These are phyloP conservation scores for Salix suchowensis DNA, from an alignment of 345 rosid species.

Conservation along the genomic window DNA sequence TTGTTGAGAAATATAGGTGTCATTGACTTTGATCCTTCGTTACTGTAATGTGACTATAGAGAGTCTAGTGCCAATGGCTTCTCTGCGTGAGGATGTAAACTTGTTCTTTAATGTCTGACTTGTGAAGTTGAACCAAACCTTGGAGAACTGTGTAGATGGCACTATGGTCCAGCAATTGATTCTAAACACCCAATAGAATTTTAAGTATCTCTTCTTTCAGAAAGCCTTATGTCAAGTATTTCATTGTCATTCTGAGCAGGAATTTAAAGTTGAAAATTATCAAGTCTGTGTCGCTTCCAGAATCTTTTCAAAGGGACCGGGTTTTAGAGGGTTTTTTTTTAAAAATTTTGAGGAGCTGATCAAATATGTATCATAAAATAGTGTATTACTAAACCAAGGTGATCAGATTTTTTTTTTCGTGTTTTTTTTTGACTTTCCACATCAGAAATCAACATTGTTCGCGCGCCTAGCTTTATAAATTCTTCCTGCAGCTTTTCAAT, in stretches of 20 bases:
- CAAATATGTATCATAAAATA: no score
- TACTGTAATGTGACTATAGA: no score
- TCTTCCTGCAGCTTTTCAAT: no score
- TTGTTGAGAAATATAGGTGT: no score
- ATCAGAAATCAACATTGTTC: no score
- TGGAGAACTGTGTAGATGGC: neutral
- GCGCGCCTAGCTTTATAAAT: no score
- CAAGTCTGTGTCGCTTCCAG: neutral
- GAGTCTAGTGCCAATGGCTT: no score
- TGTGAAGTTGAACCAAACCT: neutral
- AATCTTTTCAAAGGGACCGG: neutral
- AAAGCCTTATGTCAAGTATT: neutral
- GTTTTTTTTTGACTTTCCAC: no score
- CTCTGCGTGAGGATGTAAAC: no score
- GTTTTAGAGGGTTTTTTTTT: neutral
- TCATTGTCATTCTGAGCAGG: neutral
- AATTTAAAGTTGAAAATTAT: neutral
- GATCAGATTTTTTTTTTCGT: no score
- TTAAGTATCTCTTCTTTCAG: neutral
- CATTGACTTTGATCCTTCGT: no score
- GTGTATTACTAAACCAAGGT: no score
- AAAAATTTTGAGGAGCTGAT: neutral
- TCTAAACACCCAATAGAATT: neutral
- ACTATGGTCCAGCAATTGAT: neutral
- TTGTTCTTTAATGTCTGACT: neutral